Base-by-base conservation (phyloP, 116 monocot genomes). In the Zostera marina region DNA sequence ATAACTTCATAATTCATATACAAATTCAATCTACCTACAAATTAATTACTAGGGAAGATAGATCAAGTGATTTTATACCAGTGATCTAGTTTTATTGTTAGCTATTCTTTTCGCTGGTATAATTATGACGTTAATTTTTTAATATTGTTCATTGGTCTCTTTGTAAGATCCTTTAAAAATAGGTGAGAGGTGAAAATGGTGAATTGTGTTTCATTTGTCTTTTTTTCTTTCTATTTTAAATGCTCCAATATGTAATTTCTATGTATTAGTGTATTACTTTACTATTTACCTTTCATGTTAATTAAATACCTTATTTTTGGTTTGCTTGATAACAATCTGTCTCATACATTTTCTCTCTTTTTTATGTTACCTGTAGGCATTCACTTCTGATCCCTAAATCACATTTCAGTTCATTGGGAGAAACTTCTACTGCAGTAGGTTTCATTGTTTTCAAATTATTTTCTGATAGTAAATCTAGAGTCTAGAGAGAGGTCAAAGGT, bases 331-430 rank as follows among this genome's bases (percentile, higher is more conserved):
- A 8, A 51, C 19, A n/a, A 42, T 53, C 42, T 44, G 22, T 42
- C 23, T 43, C 22, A 51, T 63, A 10, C 41, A 19, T 15, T 66
- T 55, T 57, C 3, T 53, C 41, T 47, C 59, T 3, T 38, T 64
- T n/a, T 61, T 59, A 19, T 42, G 38, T 39, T 56, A 56, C 69
- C 11, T 76, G 58, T 54, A 90, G 90, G 74, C 90, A 90, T 66
- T 84, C 90, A 12, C 81, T 90, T 70, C 54, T 90, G 49, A 85
- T 90, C 71, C 81, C 90, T 41, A 90, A 85, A 75, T 76, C 57
- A 17, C 90, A 90, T 75, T 85, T 70, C 70, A 66, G 81, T 56
- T 79, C 85, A 0, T 62, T 90, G 22, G 67, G 72, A 56, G 72
- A 58, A 56, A 90, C 90, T 61, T 84, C 90, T 73, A 79, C 85